Conservation (phyloP, 371 early-diverging fungal species). For the Mucor ambiguus region DNA sequence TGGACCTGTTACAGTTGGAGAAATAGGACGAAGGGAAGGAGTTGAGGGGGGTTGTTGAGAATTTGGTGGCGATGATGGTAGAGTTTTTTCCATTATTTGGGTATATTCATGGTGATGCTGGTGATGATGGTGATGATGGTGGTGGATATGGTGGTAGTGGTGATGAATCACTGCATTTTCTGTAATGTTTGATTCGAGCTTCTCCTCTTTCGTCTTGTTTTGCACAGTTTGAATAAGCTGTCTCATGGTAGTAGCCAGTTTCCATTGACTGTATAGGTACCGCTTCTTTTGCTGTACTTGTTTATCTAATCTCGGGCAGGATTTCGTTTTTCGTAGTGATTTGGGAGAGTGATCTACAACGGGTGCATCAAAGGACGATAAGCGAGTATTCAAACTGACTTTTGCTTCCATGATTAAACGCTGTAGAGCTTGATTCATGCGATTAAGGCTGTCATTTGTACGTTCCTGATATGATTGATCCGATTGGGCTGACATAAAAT, state of each 20-base stretch:
- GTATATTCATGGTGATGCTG: not conserved
- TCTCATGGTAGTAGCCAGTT: constrained; percentile 14
- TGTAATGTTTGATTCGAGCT: not conserved
- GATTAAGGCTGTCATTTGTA: constrained; percentile 20
- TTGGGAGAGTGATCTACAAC: not conserved
- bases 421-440: constrained; percentile 26
- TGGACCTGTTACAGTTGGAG: not conserved
- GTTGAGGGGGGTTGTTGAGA: not conserved
- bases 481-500: not conserved
- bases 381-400: constrained; percentile 13
- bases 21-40: not conserved
- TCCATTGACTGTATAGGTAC: constrained; percentile 23
- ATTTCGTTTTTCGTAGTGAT: not conserved
- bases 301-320: not conserved
- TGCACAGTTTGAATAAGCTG: constrained; percentile 19
- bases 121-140: constrained; percentile 12
- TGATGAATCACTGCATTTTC: not conserved
- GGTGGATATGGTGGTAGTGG: constrained; percentile 2
- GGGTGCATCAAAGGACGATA: not conserved
- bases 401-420: constrained; percentile 26
- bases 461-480: constrained; percentile 11
- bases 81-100: not conserved
- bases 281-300: constrained; percentile 17
- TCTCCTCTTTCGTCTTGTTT: not conserved
- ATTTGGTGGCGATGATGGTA: not conserved